A percentile compares a stretch with the other conserved stretches of the same genome.
Conservation (phyloP, 2,329 filamentous ascomycete species). For the Colletotrichum eleusines region DNA sequence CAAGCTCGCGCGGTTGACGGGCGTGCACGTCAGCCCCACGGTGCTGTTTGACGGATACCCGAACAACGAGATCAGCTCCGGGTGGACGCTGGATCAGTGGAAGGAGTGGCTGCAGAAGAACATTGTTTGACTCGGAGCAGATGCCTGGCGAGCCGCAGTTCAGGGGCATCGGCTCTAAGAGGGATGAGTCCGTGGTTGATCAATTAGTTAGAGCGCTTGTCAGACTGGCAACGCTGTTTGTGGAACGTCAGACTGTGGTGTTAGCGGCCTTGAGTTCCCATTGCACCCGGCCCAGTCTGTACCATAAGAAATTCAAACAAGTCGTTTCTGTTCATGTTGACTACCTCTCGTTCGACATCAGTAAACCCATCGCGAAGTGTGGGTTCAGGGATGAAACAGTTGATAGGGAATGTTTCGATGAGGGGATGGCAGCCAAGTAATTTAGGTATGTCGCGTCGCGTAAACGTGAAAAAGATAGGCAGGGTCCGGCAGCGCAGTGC, state of each 20-base stretch:
- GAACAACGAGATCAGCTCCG: conserved; percentile 80
- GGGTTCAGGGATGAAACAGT: not conserved
- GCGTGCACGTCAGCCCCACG: conserved; percentile 92
- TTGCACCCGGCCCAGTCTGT: not conserved
- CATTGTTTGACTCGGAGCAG: conserved; percentile 52
- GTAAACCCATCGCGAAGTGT: not conserved
- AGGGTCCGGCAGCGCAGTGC: conserved; percentile 18
- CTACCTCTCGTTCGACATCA: not conserved
- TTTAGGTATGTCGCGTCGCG: conserved; percentile 22
- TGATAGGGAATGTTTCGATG: not conserved
- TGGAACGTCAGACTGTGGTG: not conserved
- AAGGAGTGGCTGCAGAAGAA: conserved; percentile 80
- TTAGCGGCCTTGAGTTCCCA: not conserved
- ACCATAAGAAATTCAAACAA: too few species aligned
- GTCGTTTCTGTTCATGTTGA: not conserved
- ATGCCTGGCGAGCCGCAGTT: not conserved
- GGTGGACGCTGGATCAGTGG: conserved; percentile 86
- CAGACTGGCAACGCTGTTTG: not conserved
- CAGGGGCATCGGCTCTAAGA: conserved; percentile 23
- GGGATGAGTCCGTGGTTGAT: not conserved
- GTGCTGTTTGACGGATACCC: conserved; percentile 90
- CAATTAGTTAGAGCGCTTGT: not conserved
- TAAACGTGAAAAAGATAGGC: conserved; percentile 1
- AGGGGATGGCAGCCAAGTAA: not conserved
- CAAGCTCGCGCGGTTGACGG: conserved; percentile 82